Evolutionary conservation across 140 eudicot genomes (phyloP).

Genomic region (Ambrosia hybrid): DNA sequence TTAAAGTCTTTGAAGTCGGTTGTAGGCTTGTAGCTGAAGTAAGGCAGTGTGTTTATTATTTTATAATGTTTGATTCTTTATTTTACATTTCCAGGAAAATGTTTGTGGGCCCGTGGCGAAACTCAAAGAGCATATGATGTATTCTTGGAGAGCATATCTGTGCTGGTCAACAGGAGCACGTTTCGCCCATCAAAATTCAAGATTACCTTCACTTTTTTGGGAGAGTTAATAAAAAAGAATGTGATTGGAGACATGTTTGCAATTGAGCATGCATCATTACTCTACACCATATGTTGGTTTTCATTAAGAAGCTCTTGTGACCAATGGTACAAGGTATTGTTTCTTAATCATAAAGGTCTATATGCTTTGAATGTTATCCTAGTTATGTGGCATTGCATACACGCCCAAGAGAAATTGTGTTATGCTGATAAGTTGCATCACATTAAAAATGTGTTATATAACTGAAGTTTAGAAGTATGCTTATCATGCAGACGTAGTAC

Average conservation of each 20-base stretch:
- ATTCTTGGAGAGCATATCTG: slow-evolving; percentile 52
- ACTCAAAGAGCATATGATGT: slow-evolving; percentile 54
- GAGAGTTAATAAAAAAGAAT: slow-evolving; percentile 52
- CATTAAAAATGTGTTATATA: not conserved
- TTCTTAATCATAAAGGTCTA: not conserved
- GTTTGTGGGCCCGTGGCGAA: slow-evolving; percentile 40
- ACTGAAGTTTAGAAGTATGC: not conserved
- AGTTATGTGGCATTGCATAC: not conserved
- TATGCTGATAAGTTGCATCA: slow-evolving; percentile 1
- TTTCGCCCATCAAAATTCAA: slow-evolving; percentile 32
- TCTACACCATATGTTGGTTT: slow-evolving; percentile 73
- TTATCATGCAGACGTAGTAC: too few relatives aligned
- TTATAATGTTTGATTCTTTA: not conserved
- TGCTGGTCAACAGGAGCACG: slow-evolving; percentile 47
- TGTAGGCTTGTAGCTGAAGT: too few relatives aligned
- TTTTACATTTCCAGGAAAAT: slow-evolving; percentile 55
- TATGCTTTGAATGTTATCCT: slow-evolving; percentile 14
- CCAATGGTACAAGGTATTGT: slow-evolving; percentile 62
- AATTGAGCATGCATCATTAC: slow-evolving; percentile 65
- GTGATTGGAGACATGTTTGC: slow-evolving; percentile 56
- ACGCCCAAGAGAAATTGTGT: not conserved
- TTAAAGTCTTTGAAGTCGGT: too few relatives aligned
- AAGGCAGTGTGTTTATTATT: not conserved
- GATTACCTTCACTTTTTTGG: slow-evolving; percentile 30
- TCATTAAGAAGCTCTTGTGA: slow-evolving; percentile 39